phyloP scores from a whole-genome alignment of 129 eudicot species.

The Erigeron canadensis region DNA sequence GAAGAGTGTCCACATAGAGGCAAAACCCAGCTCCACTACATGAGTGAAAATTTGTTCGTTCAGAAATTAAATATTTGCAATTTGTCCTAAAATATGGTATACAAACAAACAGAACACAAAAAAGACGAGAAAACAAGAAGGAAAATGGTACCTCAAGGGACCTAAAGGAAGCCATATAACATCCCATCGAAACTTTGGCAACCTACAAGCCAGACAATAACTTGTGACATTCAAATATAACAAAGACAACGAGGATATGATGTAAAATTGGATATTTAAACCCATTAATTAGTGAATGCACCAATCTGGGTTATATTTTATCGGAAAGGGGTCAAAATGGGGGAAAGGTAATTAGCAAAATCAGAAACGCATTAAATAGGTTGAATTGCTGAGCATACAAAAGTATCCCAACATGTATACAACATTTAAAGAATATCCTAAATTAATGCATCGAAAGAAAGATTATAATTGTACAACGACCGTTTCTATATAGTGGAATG shows the following conservation, averaged over 20 bases:
- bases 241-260: not conserved
- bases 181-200: constrained; percentile 87
- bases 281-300: not conserved
- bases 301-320: not conserved
- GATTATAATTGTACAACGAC: not conserved
- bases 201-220: constrained; percentile 45
- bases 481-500: not conserved
- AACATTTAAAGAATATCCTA: not conserved
- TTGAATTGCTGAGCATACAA: not conserved
- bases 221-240: not conserved
- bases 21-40: constrained; percentile 58
- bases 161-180: constrained; percentile 84
- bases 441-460: not conserved
- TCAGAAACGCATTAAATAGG: not conserved
- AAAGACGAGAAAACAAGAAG: not conserved
- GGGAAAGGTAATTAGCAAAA: not conserved
- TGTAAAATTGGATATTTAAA: not conserved
- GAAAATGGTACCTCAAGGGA: constrained; percentile 57
- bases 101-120: not conserved
- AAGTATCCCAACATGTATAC: not conserved
- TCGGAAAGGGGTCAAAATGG: not conserved
- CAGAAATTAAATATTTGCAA: not conserved
- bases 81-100: not conserved
- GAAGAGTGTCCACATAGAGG: constrained; percentile 74
- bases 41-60: not conserved